A percentile compares a stretch with the other conserved stretches of the same genome.
phyloP scores from a whole-genome alignment of 192 early-diverging fungal species.

The Dimargaris cristalligena region DNA sequence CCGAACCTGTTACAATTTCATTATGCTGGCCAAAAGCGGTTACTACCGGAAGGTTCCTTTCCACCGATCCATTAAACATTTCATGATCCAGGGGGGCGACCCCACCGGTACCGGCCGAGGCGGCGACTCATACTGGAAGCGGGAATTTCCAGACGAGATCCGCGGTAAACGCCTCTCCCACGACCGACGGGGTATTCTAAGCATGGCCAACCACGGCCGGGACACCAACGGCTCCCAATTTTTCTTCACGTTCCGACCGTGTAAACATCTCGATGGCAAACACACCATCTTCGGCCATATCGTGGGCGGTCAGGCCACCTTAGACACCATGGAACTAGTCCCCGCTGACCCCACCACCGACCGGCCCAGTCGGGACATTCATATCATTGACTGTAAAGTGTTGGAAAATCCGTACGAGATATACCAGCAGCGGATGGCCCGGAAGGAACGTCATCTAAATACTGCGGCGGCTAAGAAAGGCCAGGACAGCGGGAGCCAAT shows the following conservation, averaged over 20 bases:
- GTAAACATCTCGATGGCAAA: constrained; percentile 58
- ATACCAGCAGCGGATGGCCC: constrained; percentile 45
- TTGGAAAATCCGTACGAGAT: constrained; percentile 78
- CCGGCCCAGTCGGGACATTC: constrained; percentile 52
- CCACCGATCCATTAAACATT: constrained; percentile 77
- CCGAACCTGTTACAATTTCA: constrained; percentile 82
- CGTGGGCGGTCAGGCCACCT: constrained; percentile 68
- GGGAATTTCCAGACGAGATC: constrained; percentile 55
- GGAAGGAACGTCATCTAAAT: constrained; percentile 34
- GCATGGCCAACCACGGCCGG: constrained; percentile 90
- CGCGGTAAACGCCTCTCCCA: constrained; percentile 53
- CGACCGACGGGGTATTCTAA: constrained; percentile 63
- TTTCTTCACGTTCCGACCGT: constrained; percentile 50
- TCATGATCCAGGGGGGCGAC: constrained; percentile 97
- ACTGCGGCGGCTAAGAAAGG: constrained; percentile 18
- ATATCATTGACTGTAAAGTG: constrained; percentile 51
- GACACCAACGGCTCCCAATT: constrained; percentile 72
- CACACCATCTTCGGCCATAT: constrained; percentile 91
- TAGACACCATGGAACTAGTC: constrained; percentile 62
- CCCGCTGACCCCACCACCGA: constrained; percentile 51
- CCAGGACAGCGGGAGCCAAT: no score
- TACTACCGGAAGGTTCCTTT: constrained; percentile 76
- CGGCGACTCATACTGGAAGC: constrained; percentile 56
- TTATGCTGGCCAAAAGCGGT: constrained; percentile 63
- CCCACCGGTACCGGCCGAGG: constrained; percentile 89